Conservation (phyloP, 176 grass and related monocot species). For the Musa schizocarpa region DNA sequence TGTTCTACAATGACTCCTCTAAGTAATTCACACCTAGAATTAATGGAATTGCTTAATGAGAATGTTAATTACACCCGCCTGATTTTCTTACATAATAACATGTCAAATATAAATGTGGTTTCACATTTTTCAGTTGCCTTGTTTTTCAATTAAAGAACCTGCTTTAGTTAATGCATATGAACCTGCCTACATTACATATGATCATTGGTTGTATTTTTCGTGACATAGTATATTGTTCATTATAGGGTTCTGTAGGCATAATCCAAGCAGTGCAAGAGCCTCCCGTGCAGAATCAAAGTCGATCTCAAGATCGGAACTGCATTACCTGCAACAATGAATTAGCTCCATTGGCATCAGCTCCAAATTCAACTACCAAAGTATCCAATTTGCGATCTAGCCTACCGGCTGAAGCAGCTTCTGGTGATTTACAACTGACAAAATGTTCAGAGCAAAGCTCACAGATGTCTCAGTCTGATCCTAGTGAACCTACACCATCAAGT, state of each 20-base stretch:
- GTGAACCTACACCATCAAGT: not conserved
- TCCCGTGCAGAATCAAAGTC: not conserved
- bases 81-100: too few relatives aligned
- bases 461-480: not conserved
- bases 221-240: not conserved
- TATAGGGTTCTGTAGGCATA: not conserved
- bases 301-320: not conserved
- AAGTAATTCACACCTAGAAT: too few relatives aligned
- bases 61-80: too few relatives aligned
- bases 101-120: not conserved
- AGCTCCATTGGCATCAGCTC: not conserved
- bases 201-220: conserved; percentile 10
- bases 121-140: not conserved
- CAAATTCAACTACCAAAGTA: not conserved
- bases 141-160: not conserved
- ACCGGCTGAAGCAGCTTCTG: not conserved
- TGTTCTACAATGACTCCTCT: too few relatives aligned
- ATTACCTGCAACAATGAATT: not conserved
- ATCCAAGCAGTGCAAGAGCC: not conserved
- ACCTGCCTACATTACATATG: too few relatives aligned
- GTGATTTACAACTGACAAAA: conserved; percentile 1
- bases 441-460: not conserved
- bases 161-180: not conserved
- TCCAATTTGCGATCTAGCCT: not conserved
- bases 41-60: conserved; percentile 3